Evolutionary conservation across 2,329 filamentous ascomycete genomes (phyloP), one percentile per base, ranked within the genome.

Genomic region (Fusarium sp.): DNA sequence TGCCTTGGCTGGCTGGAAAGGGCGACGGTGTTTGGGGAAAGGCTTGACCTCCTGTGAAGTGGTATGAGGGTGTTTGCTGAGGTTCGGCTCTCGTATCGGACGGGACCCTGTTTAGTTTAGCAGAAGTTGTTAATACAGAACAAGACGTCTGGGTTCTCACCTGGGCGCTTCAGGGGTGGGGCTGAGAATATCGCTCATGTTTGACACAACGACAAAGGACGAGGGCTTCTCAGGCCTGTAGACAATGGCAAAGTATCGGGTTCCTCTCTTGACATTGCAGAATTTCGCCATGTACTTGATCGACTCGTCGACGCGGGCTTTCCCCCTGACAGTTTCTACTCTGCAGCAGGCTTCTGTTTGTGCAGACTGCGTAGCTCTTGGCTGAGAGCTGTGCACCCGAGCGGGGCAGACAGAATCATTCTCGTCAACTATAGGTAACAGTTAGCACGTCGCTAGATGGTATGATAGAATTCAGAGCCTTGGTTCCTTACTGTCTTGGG

Each of bases 211-310:
- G 10, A 66, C 57, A 20, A 59, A 31, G 9, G 64, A 69, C 3
- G 49, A 24, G 36, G 35, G 42, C 4, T 68, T 51, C 5, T 53
- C n/a, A 6, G 46, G 42, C 1, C 58, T 42, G 20, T 64, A 69
- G n/a, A 64, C n/a, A 5, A 64, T 64, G 2, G 35, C 51, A 31
- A 68, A 69, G 20, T 69, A 69, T 14, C 42, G 16, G 11, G 42
- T 17, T 2, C 51, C 53, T 38, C 9, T 20, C 35, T 22, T 42
- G 10, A 60, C 16, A 40, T 58, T 24, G 22, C 24, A 5, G 22
- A 58, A 58, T 11, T 17, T 40, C 11, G 33, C 55, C 4, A 7
- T 14, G 4, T 58, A 40, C 33, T n/a, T 24, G 16, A 40, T 22
- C 35, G 55, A 58, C 16, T 36, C n/a, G 14, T 14, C 27, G 24